Evolutionary conservation across 2,329 filamentous ascomycete genomes (phyloP), one percentile per base, ranked within the genome.

Genomic region (Hypoxylon sp.): DNA sequence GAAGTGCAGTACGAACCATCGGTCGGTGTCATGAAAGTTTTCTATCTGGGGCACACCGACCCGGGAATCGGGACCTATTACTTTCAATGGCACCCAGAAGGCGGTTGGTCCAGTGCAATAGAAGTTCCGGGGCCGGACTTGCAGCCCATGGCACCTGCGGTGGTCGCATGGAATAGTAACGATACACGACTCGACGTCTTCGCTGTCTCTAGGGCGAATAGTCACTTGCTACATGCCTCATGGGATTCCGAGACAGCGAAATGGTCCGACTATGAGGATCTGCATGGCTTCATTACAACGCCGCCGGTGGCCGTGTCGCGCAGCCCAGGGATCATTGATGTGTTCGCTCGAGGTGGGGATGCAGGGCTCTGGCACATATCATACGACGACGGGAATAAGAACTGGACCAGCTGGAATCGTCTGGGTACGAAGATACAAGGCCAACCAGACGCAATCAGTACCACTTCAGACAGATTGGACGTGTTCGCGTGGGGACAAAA

Each of bases 401-500:
- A 1, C 13, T 65, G 62, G 62, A 13, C 62, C 13, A 13, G 42
- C 8, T 65, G 62, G 62, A 61, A 44, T 19, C 50, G 55, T 6
- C 47, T 65, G 1, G 21, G 51, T 8, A 65, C 29, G 15, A 61
- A 51, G 17, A 61, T 65, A 15, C 13, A 65, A 39, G 51, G 56
- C 24, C 62, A 61, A 19, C 62, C 62, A 5, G 56, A 57, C 10
- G 62, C 44, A 7, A 51, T 65, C 11, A 65, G 62, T n/a, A 15
- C 15, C 2, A 46, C 44, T 13, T 56, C 56, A 29, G 35, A 56
- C 15, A 65, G 35, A 27, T 15, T 61, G n/a, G 57, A 65, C 37
- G 62, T 65, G 35, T 65, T 65, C 29, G 62, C 62, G 7, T 60
- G 46, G 56, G 29, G 62, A 35, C 42, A 60, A 8, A 51, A 65